Base-by-base conservation (phyloP, 2,329 filamentous ascomycete genomes). In the Colletotrichum lupini region DNA sequence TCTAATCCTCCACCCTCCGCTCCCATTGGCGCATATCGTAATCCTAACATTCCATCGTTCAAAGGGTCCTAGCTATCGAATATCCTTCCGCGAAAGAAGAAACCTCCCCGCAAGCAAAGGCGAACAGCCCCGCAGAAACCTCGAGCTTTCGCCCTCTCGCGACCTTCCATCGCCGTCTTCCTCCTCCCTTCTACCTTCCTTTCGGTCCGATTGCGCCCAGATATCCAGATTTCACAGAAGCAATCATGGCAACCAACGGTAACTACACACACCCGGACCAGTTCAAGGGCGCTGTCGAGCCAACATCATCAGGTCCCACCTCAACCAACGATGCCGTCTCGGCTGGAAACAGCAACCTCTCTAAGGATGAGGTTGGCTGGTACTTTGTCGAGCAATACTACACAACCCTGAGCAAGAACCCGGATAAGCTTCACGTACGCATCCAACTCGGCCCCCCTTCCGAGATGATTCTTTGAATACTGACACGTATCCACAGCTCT, bases 321-420 rank as follows among this genome's bases (percentile, higher is more conserved):
- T 73, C 82, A 61, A 78, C 79, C 73, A 82, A 82, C 68, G 77
- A 81, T 73, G 78, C 81, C 57, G 42, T 63, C 22, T 78, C 79
- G 75, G 76, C 80, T 53, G 79, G 79, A 68, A 85, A 82, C 78
- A 85, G 81, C 80, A 87, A 89, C 78, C 85, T 91, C 53, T 87
- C 88, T 79, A 98, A 98, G 87, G 95, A 98, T 83, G 95, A 98
- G 87, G 95, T 99, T 77, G 97, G 95, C 84, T 99, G 97, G 97
- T 98, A 96, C 87, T 99, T 99, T 79, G 97, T 99, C 72, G 95
- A 98, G 90, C 95, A 98, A 85, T 99, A 98, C 89, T 99, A 99
- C 87, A 98, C 94, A 78, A 99, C 95, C 75, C 87, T 99, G 81
- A 98, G 95, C 91, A 95, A 96, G 85, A 94, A 88, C 77, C 95